Conservation (phyloP, 192 early-diverging fungal genomes). For the Gaertneriomyces semiglobifer region DNA sequence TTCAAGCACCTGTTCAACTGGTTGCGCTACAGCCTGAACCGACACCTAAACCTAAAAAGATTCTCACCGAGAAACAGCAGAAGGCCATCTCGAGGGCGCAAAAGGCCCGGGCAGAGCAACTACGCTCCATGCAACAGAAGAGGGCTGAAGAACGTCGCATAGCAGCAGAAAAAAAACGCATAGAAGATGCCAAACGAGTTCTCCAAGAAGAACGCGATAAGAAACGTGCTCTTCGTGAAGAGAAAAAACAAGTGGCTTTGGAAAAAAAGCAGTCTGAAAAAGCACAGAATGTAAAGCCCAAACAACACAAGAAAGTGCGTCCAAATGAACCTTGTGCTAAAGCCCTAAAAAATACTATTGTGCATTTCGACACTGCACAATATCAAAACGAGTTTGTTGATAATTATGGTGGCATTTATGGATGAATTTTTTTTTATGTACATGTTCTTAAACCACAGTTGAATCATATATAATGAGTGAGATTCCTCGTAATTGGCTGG, state of each 20-base stretch:
- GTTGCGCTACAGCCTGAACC: neutral
- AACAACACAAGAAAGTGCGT: neutral
- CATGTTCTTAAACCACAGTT: too few species aligned
- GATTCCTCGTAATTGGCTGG: neutral
- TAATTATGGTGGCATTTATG: constrained; percentile 6
- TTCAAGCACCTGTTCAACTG: neutral
- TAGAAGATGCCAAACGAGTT: too few species aligned
- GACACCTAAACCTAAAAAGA: constrained; percentile 1
- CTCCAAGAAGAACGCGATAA: too few species aligned
- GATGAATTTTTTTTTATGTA: constrained; percentile 2
- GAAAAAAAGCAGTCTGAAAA: neutral
- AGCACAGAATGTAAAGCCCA: neutral
- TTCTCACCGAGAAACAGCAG: neutral
- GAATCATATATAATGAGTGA: too few species aligned
- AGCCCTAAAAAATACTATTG: too few species aligned
- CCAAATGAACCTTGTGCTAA: too few species aligned
- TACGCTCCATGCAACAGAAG: too few species aligned
- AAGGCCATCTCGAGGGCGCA: too few species aligned
- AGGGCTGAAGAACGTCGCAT: too few species aligned
- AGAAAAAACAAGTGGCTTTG: neutral
- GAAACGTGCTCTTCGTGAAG: too few species aligned
- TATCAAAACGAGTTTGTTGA: neutral
- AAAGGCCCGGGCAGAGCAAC: too few species aligned
- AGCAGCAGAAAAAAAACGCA: neutral
- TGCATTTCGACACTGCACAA: too few species aligned